Evolutionary conservation across 2,329 filamentous ascomycete genomes (phyloP).

Genomic region (Penicillium nordicum): DNA sequence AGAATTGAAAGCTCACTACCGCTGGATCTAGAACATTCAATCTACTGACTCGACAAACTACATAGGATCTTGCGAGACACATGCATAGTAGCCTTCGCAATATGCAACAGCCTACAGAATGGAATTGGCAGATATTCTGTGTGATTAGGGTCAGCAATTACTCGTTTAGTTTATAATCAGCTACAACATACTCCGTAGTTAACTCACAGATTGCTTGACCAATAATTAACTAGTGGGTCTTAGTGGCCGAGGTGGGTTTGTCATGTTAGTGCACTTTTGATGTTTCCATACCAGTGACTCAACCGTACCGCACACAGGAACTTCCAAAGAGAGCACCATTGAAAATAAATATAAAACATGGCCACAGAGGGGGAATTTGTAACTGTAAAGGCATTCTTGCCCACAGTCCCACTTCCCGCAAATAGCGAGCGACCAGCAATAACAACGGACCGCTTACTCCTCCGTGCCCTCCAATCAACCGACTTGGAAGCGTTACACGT

Average conservation of each 20-base stretch:
- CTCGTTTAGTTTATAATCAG: no score
- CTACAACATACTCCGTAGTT: no score
- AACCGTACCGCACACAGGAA: neutral
- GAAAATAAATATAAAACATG: neutral
- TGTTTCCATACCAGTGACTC: neutral
- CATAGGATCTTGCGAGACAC: no score
- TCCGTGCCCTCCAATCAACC: slow-evolving; percentile 6
- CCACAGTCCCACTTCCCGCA: slow-evolving; percentile 9
- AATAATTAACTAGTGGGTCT: neutral
- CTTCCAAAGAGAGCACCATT: neutral
- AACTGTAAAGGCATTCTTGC: slow-evolving; percentile 9
- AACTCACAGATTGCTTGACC: neutral
- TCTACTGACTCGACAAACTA: no score
- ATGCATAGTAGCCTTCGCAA: no score
- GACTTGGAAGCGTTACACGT: slow-evolving; percentile 11
- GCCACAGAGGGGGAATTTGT: neutral
- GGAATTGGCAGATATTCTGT: no score
- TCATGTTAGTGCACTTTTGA: neutral
- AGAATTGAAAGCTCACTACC: no score
- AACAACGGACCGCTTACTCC: slow-evolving; percentile 9
- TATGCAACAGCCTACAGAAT: no score
- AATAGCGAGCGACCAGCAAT: slow-evolving; percentile 5
- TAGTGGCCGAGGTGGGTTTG: neutral
- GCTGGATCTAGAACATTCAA: no score
- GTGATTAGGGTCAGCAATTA: no score